phyloP scores from a whole-genome alignment of 352 stramenopile genomes.

The Pythium sukuiense region DNA sequence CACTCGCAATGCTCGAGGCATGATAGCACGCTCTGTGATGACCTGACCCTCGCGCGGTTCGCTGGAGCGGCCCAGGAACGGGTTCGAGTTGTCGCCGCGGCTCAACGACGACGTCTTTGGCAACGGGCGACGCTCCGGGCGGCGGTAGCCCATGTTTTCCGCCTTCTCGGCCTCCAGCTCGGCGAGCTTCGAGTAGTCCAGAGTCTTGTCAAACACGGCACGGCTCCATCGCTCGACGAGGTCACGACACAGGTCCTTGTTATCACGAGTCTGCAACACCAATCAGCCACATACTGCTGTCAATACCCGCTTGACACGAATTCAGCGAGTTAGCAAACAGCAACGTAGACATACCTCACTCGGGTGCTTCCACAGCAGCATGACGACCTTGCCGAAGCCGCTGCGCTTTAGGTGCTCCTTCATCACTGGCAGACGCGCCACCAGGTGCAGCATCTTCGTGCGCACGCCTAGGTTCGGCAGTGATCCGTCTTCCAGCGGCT shows the following conservation, averaged over 20 bases:
- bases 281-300: background rate
- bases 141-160: constrained; percentile 72
- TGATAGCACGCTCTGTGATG: constrained; percentile 60
- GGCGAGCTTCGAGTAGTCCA: constrained; percentile 85
- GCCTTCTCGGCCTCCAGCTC: constrained; percentile 86
- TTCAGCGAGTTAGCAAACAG: background rate
- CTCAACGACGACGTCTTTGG: constrained; percentile 16
- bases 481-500: constrained; percentile 73
- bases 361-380: constrained; percentile 87
- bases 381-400: constrained; percentile 87
- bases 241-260: constrained; percentile 85
- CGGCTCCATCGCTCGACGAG: constrained; percentile 88
- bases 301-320: background rate
- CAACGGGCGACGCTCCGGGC: constrained; percentile 36
- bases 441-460: constrained; percentile 86
- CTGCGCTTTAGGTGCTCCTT: constrained; percentile 90
- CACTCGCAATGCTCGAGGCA: constrained; percentile 76
- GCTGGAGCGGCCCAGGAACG: constrained; percentile 42
- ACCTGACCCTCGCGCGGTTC: constrained; percentile 34
- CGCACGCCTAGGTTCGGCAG: constrained; percentile 84
- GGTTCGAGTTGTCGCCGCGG: constrained; percentile 39
- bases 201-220: constrained; percentile 87
- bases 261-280: constrained; percentile 59
- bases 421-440: constrained; percentile 79
- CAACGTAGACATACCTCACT: constrained; percentile 50